phyloP scores from a whole-genome alignment of 2,329 filamentous ascomycete species.

The Bimuria novae-zelandiae region DNA sequence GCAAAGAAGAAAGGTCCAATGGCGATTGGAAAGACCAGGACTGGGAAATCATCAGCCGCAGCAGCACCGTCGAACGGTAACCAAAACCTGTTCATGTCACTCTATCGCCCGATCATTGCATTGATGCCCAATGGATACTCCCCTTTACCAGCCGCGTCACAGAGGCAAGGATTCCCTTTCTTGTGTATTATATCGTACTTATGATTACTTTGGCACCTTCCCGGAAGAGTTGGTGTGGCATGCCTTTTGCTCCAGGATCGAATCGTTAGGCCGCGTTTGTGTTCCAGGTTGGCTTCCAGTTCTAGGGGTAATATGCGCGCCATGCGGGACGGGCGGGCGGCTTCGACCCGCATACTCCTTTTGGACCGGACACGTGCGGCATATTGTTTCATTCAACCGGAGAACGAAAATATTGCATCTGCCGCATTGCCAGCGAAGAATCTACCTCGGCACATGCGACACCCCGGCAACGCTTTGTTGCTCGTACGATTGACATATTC shows the following conservation, averaged over 20 bases:
- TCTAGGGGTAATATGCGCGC: slow-evolving; percentile 6
- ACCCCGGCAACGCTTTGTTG: background rate
- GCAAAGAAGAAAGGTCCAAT: slow-evolving; percentile 35
- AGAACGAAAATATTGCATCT: slow-evolving; percentile 1
- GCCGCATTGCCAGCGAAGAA: slow-evolving; percentile 7
- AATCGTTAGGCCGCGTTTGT: background rate
- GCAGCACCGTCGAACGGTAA: slow-evolving; percentile 43
- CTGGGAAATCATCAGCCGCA: slow-evolving; percentile 39
- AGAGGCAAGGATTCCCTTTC: slow-evolving; percentile 20
- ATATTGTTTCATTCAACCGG: background rate
- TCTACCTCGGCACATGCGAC: background rate
- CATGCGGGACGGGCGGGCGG: slow-evolving; percentile 12
- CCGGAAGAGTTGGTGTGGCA: slow-evolving; percentile 13
- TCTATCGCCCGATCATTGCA: slow-evolving; percentile 17
- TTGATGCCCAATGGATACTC: slow-evolving; percentile 24
- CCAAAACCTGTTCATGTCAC: slow-evolving; percentile 19
- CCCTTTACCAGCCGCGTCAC: slow-evolving; percentile 18
- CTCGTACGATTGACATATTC: background rate
- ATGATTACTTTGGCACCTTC: slow-evolving; percentile 15
- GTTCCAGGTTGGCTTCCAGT: background rate
- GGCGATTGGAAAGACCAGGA: slow-evolving; percentile 42
- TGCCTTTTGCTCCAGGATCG: slow-evolving; percentile 14
- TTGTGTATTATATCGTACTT: slow-evolving; percentile 25
- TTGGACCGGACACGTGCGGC: slow-evolving; percentile 9
- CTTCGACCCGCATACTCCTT: slow-evolving; percentile 19